Evolutionary conservation across 495 filamentous ascomycete genomes (phyloP).

Genomic region (Platismatia glauca): DNA sequence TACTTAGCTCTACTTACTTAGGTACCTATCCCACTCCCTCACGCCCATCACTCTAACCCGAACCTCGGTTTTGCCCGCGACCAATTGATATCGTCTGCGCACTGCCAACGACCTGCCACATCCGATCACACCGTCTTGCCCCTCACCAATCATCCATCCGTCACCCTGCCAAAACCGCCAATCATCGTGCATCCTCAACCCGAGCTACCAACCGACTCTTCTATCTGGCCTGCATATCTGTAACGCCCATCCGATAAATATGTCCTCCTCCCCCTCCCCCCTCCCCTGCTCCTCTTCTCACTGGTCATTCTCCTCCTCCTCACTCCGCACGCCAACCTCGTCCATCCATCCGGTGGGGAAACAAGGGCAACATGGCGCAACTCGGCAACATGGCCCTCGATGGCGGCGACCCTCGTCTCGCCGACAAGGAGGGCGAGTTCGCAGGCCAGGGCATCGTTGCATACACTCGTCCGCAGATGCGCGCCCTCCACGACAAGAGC

Average conservation of each 20-base stretch:
- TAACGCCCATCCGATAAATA: neutral
- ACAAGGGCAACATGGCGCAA: conserved; percentile 4
- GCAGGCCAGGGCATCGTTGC: conserved; percentile 12
- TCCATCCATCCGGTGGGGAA: neutral
- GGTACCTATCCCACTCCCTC: too few species aligned
- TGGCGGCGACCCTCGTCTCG: conserved; percentile 17
- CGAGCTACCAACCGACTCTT: neutral
- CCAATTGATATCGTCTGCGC: too few species aligned
- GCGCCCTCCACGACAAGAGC: conserved; percentile 25
- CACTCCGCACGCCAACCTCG: neutral
- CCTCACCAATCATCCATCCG: neutral
- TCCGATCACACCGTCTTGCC: neutral
- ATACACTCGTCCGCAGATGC: conserved; percentile 18
- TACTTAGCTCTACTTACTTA: too few species aligned
- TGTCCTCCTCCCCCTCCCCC: neutral
- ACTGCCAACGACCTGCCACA: neutral
- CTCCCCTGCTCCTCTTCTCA: neutral
- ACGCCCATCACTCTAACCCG: neutral
- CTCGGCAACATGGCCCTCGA: conserved; percentile 13
- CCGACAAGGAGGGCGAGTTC: conserved; percentile 3
- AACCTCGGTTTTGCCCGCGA: neutral
- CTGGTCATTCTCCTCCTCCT: neutral
- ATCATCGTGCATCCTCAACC: neutral
- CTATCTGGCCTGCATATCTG: neutral
- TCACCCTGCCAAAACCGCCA: neutral